Evolutionary conservation across 1,284 basidiomycete species (phyloP).

Genomic region (Ustilago loliicola): DNA sequence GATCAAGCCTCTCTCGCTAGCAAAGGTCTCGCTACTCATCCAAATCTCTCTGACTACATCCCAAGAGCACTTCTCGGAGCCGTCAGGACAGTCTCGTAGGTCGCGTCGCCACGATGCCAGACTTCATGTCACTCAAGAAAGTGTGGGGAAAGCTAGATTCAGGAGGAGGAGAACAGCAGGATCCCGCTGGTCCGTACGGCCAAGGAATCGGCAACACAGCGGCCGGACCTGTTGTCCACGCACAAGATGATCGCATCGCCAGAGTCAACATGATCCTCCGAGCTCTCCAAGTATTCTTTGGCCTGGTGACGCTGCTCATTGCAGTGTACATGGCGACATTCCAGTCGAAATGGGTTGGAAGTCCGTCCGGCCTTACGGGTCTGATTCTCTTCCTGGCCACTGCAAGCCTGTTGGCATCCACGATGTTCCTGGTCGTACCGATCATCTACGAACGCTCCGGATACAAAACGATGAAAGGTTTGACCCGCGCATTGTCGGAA

Average conservation of each 20-base stretch:
- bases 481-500: conserved; percentile 52
- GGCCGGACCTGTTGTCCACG: conserved; percentile 10
- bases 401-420: conserved; percentile 44
- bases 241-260: conserved; percentile 39
- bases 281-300: conserved; percentile 50
- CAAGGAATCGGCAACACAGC: conserved; percentile 43
- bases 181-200: conserved; percentile 17
- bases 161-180: conserved; percentile 14
- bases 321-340: conserved; percentile 58
- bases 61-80: background rate
- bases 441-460: conserved; percentile 53
- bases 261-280: conserved; percentile 49
- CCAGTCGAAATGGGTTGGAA: conserved; percentile 59
- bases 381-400: conserved; percentile 56
- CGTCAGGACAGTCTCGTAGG: background rate
- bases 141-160: conserved; percentile 52
- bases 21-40: background rate
- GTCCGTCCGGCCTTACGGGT: conserved; percentile 61
- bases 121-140: conserved; percentile 54
- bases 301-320: conserved; percentile 51
- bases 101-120: conserved; percentile 37
- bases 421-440: conserved; percentile 55
- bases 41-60: background rate
- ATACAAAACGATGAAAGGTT: conserved; percentile 45
- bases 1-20: background rate